Conservation (phyloP, 306 rosid species). For the Lathyrus sativus region DNA sequence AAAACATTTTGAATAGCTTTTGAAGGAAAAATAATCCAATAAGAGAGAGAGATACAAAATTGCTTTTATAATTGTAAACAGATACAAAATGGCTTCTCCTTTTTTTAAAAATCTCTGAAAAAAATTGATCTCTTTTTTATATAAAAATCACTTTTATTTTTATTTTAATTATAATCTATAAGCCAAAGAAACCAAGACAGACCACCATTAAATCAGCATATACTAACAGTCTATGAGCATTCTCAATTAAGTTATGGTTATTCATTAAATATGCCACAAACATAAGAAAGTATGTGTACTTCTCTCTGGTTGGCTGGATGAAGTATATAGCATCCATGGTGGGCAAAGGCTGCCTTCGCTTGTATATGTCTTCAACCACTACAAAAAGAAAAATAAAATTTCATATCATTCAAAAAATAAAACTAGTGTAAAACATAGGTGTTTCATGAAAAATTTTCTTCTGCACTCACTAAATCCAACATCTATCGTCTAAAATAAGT, state of each 20-base stretch:
- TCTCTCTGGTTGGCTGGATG: slow-evolving; percentile 87
- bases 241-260: slow-evolving; percentile 32
- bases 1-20: too few relatives aligned
- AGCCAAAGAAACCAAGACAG: slow-evolving; percentile 25
- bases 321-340: slow-evolving; percentile 98
- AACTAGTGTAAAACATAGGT: too few relatives aligned
- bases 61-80: too few relatives aligned
- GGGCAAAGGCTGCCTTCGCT: slow-evolving; percentile 92
- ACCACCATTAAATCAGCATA: slow-evolving; percentile 27
- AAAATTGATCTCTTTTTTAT: too few relatives aligned
- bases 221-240: slow-evolving; percentile 6
- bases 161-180: too few relatives aligned
- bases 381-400: slow-evolving; percentile 40
- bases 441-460: too few relatives aligned
- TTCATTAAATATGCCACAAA: slow-evolving; percentile 22
- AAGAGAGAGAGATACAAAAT: background rate
- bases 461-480: too few relatives aligned
- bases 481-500: too few relatives aligned
- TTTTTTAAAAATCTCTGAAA: too few relatives aligned
- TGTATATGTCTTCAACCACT: slow-evolving; percentile 98
- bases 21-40: too few relatives aligned
- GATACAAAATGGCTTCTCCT: background rate
- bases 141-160: too few relatives aligned
- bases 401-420: slow-evolving; percentile 33
- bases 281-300: slow-evolving; percentile 51